Evolutionary conservation across 164 flowering plant genomes (phyloP).

Genomic region (Vitis riparia): DNA sequence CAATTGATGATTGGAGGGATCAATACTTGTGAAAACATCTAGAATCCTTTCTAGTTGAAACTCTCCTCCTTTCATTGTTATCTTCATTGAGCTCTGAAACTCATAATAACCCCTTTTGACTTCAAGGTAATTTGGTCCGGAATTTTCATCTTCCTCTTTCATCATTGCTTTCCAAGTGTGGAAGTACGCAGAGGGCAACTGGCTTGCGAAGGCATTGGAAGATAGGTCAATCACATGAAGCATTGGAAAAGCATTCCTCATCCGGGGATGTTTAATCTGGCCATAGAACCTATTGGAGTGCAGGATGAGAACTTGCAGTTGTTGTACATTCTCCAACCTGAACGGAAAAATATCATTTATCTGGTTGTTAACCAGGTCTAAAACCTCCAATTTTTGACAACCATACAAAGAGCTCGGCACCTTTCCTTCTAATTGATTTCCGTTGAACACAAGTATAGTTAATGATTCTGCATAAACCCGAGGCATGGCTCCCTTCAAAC

Average conservation of each 20-base stretch:
- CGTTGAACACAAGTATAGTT: not conserved
- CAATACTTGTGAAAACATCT: slow-evolving; percentile 1
- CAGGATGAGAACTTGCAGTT: not conserved
- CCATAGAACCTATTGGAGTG: not conserved
- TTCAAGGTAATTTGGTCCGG: not conserved
- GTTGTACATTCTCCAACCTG: not conserved
- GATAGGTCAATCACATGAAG: not conserved
- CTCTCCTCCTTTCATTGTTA: slow-evolving; percentile 4
- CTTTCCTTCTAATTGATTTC: not conserved
- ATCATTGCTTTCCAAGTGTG: slow-evolving; percentile 2
- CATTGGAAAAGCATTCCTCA: not conserved
- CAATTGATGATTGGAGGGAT: slow-evolving; percentile 11
- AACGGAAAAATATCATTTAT: too few relatives aligned
- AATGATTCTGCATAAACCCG: not conserved
- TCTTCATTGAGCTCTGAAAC: not conserved
- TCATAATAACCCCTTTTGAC: not conserved
- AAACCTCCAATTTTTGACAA: not conserved
- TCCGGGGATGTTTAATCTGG: not conserved
- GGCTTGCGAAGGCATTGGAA: not conserved
- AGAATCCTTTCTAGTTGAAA: not conserved
- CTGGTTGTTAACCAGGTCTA: not conserved
- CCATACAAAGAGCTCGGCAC: not conserved
- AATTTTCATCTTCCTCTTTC: not conserved
- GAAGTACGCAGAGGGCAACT: not conserved
- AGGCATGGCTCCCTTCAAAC: not conserved